phyloP scores from a whole-genome alignment of 805 yeast genomes.

The Starmerella powellii region DNA sequence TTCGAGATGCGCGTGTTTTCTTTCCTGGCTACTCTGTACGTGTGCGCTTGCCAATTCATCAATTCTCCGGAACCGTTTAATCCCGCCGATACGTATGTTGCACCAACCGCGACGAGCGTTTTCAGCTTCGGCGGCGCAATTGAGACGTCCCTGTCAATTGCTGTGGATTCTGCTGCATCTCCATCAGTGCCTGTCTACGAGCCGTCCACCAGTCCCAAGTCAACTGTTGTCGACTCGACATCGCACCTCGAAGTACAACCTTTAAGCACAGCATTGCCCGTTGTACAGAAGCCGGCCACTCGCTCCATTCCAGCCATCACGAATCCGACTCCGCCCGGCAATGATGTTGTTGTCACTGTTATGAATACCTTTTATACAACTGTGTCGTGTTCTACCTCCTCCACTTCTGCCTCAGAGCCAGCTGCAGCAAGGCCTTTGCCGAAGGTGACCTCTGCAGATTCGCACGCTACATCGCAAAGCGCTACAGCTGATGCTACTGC shows the following conservation, averaged over 20 bases:
- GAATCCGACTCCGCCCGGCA: not conserved
- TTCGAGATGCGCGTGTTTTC: constrained; percentile 1
- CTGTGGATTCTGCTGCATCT: too few species aligned
- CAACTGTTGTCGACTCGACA: too few species aligned
- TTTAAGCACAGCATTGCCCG: too few species aligned
- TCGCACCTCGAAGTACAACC: too few species aligned
- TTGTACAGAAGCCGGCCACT: too few species aligned
- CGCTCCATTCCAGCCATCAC: not conserved
- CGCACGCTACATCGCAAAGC: too few species aligned
- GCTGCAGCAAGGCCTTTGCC: too few species aligned
- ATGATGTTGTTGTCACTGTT: constrained; percentile 7
- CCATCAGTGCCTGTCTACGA: too few species aligned
- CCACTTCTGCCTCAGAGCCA: not conserved
- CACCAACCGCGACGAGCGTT: constrained; percentile 8
- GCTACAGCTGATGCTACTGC: too few species aligned
- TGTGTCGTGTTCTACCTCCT: constrained; percentile 11
- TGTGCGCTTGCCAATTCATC: constrained; percentile 11
- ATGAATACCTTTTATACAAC: constrained; percentile 10
- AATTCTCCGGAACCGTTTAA: constrained; percentile 10
- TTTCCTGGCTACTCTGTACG: not conserved
- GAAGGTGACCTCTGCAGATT: too few species aligned
- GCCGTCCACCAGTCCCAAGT: too few species aligned
- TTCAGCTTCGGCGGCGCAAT: constrained; percentile 2
- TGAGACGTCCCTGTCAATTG: not conserved
- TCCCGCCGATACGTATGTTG: constrained; percentile 3